These are phyloP conservation scores for Sphagnum tenellum DNA, from an alignment of 225 moss, liverwort and hornwort species.

Conservation along the genomic window DNA sequence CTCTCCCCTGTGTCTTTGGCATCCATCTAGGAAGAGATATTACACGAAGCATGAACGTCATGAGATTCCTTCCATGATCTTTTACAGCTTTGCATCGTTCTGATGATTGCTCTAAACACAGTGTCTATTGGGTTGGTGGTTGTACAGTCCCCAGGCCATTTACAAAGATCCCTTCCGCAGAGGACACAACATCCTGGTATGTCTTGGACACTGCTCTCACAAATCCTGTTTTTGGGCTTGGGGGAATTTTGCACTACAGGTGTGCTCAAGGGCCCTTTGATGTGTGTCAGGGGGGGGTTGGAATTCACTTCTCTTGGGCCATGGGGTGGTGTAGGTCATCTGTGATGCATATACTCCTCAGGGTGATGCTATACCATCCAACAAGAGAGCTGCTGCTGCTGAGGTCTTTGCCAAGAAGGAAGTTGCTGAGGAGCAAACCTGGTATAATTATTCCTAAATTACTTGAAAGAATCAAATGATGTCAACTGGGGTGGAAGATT, in stretches of 20 bases:
- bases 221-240: no score
- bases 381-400: conserved; percentile 35
- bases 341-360: conserved; percentile 41
- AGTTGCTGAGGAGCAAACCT: conserved; percentile 25
- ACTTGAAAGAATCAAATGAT: background rate
- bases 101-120: no score
- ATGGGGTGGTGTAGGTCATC: conserved; percentile 15
- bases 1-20: background rate
- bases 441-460: conserved; percentile 11
- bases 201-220: background rate
- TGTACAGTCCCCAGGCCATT: conserved; percentile 38
- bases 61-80: no score
- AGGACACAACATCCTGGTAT: conserved; percentile 45
- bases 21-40: background rate
- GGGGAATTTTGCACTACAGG: no score
- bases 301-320: background rate
- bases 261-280: background rate
- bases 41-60: background rate
- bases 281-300: background rate
- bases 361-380: conserved; percentile 28
- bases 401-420: conserved; percentile 14
- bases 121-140: background rate
- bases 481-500: no score
- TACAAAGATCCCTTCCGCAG: conserved; percentile 32
- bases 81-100: no score